A percentile compares a stretch with the other conserved stretches of the same genome.
Conservation (phyloP, 2,329 filamentous ascomycete genomes). For the Calonectria pteridis region DNA sequence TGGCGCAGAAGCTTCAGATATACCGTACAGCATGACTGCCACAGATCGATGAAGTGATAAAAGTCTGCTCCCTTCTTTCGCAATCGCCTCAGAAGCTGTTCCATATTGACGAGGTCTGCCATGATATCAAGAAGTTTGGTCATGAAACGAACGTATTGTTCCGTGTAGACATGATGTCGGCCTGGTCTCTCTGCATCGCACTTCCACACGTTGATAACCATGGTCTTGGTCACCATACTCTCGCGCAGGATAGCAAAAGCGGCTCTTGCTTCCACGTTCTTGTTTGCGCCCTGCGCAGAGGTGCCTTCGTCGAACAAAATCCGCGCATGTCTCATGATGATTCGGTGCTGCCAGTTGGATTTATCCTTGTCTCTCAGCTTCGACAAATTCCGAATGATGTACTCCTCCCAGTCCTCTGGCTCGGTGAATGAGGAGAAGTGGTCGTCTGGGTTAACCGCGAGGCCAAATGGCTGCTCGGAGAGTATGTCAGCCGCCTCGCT, state of each 20-base stretch:
- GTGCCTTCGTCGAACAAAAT: constrained; percentile 65
- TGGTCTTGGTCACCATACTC: constrained; percentile 89
- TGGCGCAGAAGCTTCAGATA: constrained; percentile 67
- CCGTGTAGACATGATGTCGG: constrained; percentile 91
- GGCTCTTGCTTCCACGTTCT: constrained; percentile 77
- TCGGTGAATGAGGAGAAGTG: constrained; percentile 51
- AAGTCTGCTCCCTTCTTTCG: constrained; percentile 85
- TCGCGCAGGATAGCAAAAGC: constrained; percentile 82
- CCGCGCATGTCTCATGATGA: constrained; percentile 79
- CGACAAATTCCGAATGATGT: constrained; percentile 64
- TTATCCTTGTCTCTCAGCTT: constrained; percentile 80
- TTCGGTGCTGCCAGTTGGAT: constrained; percentile 94
- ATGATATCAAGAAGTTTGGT: constrained; percentile 79
- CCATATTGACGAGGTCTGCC: constrained; percentile 80
- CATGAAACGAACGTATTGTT: constrained; percentile 87
- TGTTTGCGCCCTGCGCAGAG: constrained; percentile 56
- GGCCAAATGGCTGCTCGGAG: constrained; percentile 67
- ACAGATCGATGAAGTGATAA: constrained; percentile 72
- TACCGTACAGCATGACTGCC: constrained; percentile 67
- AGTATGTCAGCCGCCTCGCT: constrained; percentile 65
- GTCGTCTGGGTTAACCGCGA: constrained; percentile 49
- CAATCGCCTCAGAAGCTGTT: constrained; percentile 82
- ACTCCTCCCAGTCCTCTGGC: constrained; percentile 71
- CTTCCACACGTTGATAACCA: constrained; percentile 95
- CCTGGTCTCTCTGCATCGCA: constrained; percentile 87